Evolutionary conservation across 371 early-diverging fungal species (phyloP).

Genomic region (Zopfochytrium polystomum): DNA sequence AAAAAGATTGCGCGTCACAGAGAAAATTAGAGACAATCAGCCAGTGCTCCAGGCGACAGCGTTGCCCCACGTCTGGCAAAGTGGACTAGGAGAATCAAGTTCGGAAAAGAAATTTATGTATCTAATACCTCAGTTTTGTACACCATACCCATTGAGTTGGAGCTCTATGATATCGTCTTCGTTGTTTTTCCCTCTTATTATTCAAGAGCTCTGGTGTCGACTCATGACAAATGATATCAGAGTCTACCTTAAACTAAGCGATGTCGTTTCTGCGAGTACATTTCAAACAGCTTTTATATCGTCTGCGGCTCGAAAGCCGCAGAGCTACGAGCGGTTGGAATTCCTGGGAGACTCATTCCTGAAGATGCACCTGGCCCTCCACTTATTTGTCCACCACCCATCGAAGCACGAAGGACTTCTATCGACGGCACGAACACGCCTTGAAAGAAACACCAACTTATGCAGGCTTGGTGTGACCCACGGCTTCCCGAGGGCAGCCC

Average conservation of each 20-base stretch:
- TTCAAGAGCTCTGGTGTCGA: slow-evolving; percentile 29
- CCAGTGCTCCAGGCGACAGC: slow-evolving; percentile 45
- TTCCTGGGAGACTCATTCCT: slow-evolving; percentile 91
- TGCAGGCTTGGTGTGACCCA: slow-evolving; percentile 50
- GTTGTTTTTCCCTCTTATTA: slow-evolving; percentile 57
- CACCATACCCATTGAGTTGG: slow-evolving; percentile 50
- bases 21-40: slow-evolving; percentile 43
- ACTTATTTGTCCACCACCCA: slow-evolving; percentile 75
- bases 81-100: slow-evolving; percentile 9
- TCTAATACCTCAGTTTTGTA: slow-evolving; percentile 61
- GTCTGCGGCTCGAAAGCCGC: slow-evolving; percentile 54
- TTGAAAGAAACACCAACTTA: slow-evolving; percentile 56
- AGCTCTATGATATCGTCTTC: slow-evolving; percentile 65
- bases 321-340: slow-evolving; percentile 93
- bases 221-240: slow-evolving; percentile 30
- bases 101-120: slow-evolving; percentile 37
- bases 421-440: slow-evolving; percentile 19
- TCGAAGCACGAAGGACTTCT: slow-evolving; percentile 66
- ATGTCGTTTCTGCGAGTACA: neutral
- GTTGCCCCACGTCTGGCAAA: slow-evolving; percentile 32
- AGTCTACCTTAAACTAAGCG: neutral
- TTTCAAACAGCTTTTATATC: slow-evolving; percentile 36
- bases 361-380: slow-evolving; percentile 77
- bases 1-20: slow-evolving; percentile 27
- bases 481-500: slow-evolving; percentile 52